Evolutionary conservation across 1,284 basidiomycete species (phyloP).

Genomic region (Gomphus sp.): DNA sequence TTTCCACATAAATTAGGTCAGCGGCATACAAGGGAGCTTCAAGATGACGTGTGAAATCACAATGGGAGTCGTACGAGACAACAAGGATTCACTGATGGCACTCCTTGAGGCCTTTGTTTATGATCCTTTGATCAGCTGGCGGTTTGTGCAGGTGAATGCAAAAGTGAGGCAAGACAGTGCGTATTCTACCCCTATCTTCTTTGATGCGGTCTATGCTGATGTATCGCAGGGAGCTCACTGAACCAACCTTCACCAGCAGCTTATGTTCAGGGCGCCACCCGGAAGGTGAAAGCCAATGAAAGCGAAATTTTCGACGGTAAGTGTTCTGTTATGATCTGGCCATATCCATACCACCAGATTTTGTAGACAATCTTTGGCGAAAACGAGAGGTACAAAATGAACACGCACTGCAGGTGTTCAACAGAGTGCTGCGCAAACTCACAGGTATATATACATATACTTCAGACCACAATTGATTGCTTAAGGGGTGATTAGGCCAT

Average conservation of each 20-base stretch:
- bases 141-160: constrained; percentile 67
- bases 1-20: constrained; percentile 46
- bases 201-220: constrained; percentile 22
- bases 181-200: constrained; percentile 19
- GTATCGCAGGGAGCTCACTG: constrained; percentile 15
- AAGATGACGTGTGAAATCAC: constrained; percentile 94
- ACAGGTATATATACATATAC: constrained; percentile 50
- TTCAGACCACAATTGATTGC: background rate
- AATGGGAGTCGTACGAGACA: constrained; percentile 93
- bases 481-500: constrained; percentile 43
- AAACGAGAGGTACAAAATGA: constrained; percentile 83
- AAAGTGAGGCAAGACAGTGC: constrained; percentile 39
- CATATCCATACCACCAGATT: constrained; percentile 31
- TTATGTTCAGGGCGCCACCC: constrained; percentile 50
- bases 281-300: constrained; percentile 59
- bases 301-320: constrained; percentile 75
- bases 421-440: constrained; percentile 88
- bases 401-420: constrained; percentile 83
- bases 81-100: constrained; percentile 97
- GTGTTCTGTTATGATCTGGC: background rate
- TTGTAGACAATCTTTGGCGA: constrained; percentile 39
- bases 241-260: constrained; percentile 55
- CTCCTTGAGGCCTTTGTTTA: constrained; percentile 94
- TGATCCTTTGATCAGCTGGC: constrained; percentile 85
- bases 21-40: constrained; percentile 97